Evolutionary conservation across 257 asterid species (phyloP), one percentile per base, ranked within the genome.

Genomic region (Ilex aquifolium): DNA sequence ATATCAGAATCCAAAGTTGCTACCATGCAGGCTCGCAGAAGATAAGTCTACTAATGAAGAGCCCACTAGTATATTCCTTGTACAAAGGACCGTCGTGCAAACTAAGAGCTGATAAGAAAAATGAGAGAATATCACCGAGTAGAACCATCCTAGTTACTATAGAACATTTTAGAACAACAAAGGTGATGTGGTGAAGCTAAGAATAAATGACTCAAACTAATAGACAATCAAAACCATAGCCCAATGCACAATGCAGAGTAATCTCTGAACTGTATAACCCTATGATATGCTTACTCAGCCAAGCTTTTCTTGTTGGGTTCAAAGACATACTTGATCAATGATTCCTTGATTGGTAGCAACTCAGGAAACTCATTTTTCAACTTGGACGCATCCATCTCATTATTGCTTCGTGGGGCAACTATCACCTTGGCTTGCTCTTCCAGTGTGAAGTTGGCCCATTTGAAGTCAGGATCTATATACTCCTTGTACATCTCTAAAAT

Each of bases 401-500:
- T 91, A 74, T 91, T 91, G 67, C 95, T 84, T 72, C 96, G 79
- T 8, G 95, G 72, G 51, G 98, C 98, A 69, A 91, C 82, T 14
- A 91, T 91, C 56, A 91, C 98, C 87, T 91, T 91, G 8, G 98
- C 95, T 74, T 91, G 98, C 68, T 88, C 98, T 64, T 91, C 95
- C n/a, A 91, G 87, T 1, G 90, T 91, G 77, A 91, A 91, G 85
- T 91, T 91, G 69, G 74, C 60, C 63, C 69, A 91, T 52, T 74
- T 83, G 76, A 86, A 91, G 53, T 72, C 76, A 6, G 95, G 89
- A 31, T 91, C 77, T 1, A 91, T 86, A 50, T 86, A 88, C 52
- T 88, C 60, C 89, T 83, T 88, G 86, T 86, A 91, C 98, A 91
- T 91, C 77, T 91, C 96, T 63, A 91, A 61, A 14, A 91, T 88